These are phyloP conservation scores for Corylus heterophylla DNA, from an alignment of 306 rosid species.

Conservation along the genomic window DNA sequence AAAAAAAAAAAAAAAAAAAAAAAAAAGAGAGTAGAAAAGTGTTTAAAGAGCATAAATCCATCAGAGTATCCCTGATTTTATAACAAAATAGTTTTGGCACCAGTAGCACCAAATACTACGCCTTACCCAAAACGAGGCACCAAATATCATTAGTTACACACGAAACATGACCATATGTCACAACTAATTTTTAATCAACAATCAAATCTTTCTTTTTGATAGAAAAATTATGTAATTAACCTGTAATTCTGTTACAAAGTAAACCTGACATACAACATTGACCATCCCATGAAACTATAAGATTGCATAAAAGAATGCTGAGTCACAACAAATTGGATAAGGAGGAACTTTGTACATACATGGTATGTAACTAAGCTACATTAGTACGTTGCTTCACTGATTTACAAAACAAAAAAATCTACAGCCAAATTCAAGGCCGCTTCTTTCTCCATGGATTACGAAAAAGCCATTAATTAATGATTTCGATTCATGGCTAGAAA, in stretches of 20 bases:
- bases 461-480: slow-evolving; percentile 24
- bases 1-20: no score
- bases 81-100: neutral
- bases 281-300: slow-evolving; percentile 18
- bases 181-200: neutral
- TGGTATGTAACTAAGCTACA: slow-evolving; percentile 86
- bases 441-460: slow-evolving; percentile 76
- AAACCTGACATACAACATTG: neutral
- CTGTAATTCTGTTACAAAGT: neutral
- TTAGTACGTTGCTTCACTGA: slow-evolving; percentile 87
- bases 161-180: neutral
- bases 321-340: slow-evolving; percentile 1
- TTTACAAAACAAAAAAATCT: slow-evolving; percentile 95
- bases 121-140: neutral
- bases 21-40: no score
- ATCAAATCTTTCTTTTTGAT: slow-evolving; percentile 7
- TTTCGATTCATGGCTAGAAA: neutral
- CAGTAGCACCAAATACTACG: neutral
- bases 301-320: slow-evolving; percentile 9
- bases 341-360: slow-evolving; percentile 49
- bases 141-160: neutral
- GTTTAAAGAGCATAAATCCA: no score
- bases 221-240: neutral
- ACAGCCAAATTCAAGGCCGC: slow-evolving; percentile 89
- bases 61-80: neutral